Evolutionary conservation across 495 filamentous ascomycete species (phyloP).

Genomic region (Beverwykella pulmonaria): DNA sequence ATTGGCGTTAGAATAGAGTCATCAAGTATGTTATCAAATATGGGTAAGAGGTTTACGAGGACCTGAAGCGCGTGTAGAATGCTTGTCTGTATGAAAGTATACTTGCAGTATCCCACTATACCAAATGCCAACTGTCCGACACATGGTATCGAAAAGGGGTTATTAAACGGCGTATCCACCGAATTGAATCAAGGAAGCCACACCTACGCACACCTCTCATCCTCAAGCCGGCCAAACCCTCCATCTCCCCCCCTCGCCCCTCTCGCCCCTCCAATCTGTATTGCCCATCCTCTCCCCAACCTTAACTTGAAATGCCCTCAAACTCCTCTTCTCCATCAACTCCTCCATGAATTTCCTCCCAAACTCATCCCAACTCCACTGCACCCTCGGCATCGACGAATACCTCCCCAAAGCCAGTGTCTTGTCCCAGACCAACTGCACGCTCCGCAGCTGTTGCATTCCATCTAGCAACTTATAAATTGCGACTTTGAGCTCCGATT

Average conservation of each 20-base stretch:
- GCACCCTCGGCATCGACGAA: neutral
- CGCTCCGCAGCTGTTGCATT: conserved; percentile 18
- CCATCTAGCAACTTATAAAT: neutral
- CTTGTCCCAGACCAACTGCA: conserved; percentile 27
- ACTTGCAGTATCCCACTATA: too few relatives aligned
- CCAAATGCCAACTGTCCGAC: too few relatives aligned
- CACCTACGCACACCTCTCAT: too few relatives aligned
- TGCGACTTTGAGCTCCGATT: neutral
- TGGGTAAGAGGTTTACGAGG: too few relatives aligned
- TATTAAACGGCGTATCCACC: too few relatives aligned
- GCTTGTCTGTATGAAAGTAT: too few relatives aligned
- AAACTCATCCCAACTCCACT: conserved; percentile 12
- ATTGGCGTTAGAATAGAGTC: too few relatives aligned
- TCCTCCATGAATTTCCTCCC: conserved; percentile 10
- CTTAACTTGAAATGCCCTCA: conserved; percentile 13
- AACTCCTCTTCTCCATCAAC: conserved; percentile 8
- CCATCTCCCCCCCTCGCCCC: conserved; percentile 1
- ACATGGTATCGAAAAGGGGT: too few relatives aligned
- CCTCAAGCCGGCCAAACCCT: neutral
- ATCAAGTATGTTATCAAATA: too few relatives aligned
- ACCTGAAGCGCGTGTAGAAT: too few relatives aligned
- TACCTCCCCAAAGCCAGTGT: neutral
- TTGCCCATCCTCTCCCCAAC: conserved; percentile 9
- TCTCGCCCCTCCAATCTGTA: neutral
- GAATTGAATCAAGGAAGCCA: too few relatives aligned